A percentile compares a stretch with the other conserved stretches of the same genome.
Evolutionary conservation across 305 asterid species (phyloP).

Genomic region (Fraxinus dipetala): DNA sequence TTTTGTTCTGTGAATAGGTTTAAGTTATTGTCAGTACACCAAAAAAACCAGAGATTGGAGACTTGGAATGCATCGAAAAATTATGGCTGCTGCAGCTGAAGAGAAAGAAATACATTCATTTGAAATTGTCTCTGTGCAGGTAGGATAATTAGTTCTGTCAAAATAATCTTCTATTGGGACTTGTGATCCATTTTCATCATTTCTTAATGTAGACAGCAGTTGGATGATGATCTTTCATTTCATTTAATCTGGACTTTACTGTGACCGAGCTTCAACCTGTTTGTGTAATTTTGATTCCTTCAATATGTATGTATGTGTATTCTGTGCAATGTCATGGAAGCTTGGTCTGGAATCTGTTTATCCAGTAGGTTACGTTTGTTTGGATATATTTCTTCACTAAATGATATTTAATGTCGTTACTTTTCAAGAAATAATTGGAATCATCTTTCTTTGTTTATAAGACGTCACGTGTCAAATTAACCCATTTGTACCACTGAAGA

Average conservation of each 20-base stretch:
- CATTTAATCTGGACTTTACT: neutral
- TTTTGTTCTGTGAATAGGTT: neutral
- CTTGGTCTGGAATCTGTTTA: neutral
- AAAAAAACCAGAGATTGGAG: neutral
- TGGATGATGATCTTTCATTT: neutral
- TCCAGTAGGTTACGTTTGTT: neutral
- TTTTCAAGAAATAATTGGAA: neutral
- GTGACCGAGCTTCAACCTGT: neutral
- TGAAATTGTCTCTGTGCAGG: slow-evolving; percentile 46
- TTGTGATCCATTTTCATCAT: neutral
- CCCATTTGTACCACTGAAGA: neutral
- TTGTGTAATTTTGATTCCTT: slow-evolving; percentile 8
- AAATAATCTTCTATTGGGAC: neutral
- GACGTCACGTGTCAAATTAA: neutral
- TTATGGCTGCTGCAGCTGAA: too few species aligned
- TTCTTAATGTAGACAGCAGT: neutral
- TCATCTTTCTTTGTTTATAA: neutral
- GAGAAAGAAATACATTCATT: too few species aligned
- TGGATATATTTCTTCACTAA: neutral
- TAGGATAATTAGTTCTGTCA: slow-evolving; percentile 14
- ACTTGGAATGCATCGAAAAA: neutral
- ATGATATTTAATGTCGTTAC: neutral
- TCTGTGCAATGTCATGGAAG: neutral
- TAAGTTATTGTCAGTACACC: neutral
- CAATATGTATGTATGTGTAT: neutral